phyloP scores from a whole-genome alignment of 306 rosid genomes.

The Elaeagnus macrophylla region DNA sequence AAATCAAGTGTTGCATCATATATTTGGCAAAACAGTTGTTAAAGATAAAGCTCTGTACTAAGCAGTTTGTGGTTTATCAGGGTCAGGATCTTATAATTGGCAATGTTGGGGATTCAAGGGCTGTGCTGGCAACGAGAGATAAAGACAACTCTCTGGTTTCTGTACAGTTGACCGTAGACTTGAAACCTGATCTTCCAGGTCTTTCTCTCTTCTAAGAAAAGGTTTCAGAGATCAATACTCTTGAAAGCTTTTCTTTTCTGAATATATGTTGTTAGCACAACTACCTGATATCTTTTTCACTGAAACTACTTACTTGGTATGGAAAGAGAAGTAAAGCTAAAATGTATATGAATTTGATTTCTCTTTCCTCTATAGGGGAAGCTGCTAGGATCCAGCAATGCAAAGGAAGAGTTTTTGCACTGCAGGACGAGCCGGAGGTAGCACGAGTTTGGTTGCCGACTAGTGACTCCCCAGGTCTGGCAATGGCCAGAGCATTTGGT shows the following conservation, averaged over 20 bases:
- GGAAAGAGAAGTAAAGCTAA: background rate
- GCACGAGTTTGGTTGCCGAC: constrained; percentile 55
- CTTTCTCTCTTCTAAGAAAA: background rate
- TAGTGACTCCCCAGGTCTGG: constrained; percentile 50
- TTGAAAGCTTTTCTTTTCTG: background rate
- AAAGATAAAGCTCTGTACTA: no score
- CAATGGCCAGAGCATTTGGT: constrained; percentile 58
- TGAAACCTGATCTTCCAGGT: constrained; percentile 56
- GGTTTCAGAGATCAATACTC: background rate
- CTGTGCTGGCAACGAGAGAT: constrained; percentile 41
- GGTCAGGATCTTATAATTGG: constrained; percentile 39
- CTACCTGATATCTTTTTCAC: no score
- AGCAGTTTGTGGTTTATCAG: constrained; percentile 9
- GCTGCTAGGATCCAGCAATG: constrained; percentile 53
- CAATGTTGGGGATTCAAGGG: constrained; percentile 51
- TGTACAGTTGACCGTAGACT: constrained; percentile 39
- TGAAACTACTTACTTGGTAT: no score
- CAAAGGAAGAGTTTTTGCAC: constrained; percentile 51
- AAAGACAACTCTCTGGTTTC: constrained; percentile 31
- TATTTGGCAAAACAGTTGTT: no score
- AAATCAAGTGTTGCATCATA: no score
- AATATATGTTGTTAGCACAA: background rate
- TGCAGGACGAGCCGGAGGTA: constrained; percentile 57
- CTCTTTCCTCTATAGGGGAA: constrained; percentile 27
- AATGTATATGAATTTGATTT: constrained; percentile 5